Evolutionary conservation across 805 yeast genomes (phyloP), one percentile per base, ranked within the genome.

Genomic region (Pachysolen tannophilus): DNA sequence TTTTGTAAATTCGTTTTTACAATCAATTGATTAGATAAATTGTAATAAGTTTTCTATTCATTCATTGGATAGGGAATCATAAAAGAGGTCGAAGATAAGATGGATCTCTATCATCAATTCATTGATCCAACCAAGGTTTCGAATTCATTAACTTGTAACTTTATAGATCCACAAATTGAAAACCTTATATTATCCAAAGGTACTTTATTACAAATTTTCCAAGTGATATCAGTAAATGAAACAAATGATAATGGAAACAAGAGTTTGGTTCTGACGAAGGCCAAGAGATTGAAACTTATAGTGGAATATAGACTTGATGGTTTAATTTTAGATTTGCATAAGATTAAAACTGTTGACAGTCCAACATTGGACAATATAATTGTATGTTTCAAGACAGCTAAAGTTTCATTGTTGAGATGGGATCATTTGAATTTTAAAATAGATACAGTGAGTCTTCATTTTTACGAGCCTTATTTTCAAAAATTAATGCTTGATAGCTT

Each of bases 61-160:
- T n/a, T n/a, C n/a, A n/a, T n/a, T n/a, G n/a, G n/a, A n/a, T n/a
- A n/a, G n/a, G n/a, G n/a, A n/a, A n/a, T n/a, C n/a, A n/a, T n/a
- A n/a, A n/a, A n/a, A n/a, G n/a, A n/a, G n/a, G n/a, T n/a, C n/a
- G n/a, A n/a, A n/a, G n/a, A n/a, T n/a, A n/a, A n/a, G n/a, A 86
- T 86, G 96, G 85, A 85, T 48, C 80, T 82, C 11, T 83, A 82
- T 55, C 76, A 80, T 44, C 86, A 82, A 53, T 66, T 86, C 45
- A 66, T 82, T 32, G 82, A 75, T 45, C 94, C 95, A 3, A 65
- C 94, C 2, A 72, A 77, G 44, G 84, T 83, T 26, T 55, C 79
- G n/a, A 74, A 72, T 41, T 66, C 81, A 30, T 43, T 77, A 17
- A 61, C 73, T 6, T 72, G 80, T 42, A 46, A 53, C 34, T 59